These are phyloP conservation scores for Xylaria nigripes DNA, from an alignment of 495 filamentous ascomycete species.

Conservation along the genomic window DNA sequence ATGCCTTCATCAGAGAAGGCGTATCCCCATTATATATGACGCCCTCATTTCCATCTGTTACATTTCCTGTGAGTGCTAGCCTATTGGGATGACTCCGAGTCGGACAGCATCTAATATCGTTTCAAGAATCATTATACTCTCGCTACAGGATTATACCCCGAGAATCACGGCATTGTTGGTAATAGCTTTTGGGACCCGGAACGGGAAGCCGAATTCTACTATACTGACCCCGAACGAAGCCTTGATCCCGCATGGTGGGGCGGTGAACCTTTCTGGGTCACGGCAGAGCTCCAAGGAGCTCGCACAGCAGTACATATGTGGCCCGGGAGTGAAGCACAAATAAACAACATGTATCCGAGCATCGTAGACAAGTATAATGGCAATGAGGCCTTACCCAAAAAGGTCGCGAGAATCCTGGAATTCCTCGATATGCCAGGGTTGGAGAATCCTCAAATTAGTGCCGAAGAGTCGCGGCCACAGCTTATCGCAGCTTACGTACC, in stretches of 20 bases:
- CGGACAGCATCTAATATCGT: background rate
- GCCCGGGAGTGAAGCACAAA: conserved; percentile 86
- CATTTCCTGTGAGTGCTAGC: conserved; percentile 57
- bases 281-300: conserved; percentile 71
- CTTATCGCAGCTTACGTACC: conserved; percentile 93
- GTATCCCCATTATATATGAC: conserved; percentile 86
- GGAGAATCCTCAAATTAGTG: conserved; percentile 34
- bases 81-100: background rate
- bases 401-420: conserved; percentile 67
- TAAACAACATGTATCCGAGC: conserved; percentile 56
- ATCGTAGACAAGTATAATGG: conserved; percentile 80
- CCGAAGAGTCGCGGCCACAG: conserved; percentile 56
- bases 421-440: conserved; percentile 73
- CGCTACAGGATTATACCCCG: conserved; percentile 85
- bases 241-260: conserved; percentile 87
- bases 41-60: conserved; percentile 91
- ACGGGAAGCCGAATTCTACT: conserved; percentile 72
- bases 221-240: conserved; percentile 63
- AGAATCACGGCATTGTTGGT: conserved; percentile 86
- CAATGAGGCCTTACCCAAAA: conserved; percentile 60
- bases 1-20: conserved; percentile 68
- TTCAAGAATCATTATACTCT: conserved; percentile 81
- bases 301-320: conserved; percentile 91
- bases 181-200: conserved; percentile 90
- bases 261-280: conserved; percentile 88